Percentiles rank a stretch among this genome's conserved stretches.
Conservation (phyloP, 352 stramenopile species). For the Pythium insidiosum region DNA sequence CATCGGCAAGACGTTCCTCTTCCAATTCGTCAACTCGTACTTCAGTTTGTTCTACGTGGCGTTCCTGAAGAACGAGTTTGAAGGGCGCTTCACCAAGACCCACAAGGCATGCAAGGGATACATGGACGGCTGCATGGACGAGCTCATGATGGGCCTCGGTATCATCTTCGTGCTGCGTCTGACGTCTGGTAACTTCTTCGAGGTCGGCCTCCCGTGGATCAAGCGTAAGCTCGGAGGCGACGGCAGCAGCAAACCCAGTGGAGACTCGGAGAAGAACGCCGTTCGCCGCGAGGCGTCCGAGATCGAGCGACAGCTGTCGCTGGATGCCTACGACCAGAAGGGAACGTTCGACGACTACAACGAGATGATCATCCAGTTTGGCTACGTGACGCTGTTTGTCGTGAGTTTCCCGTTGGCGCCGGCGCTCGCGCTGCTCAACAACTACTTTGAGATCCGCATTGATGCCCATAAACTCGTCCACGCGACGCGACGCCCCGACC, state of each 20-base stretch:
- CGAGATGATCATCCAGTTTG: constrained; percentile 86
- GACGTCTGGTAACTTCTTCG: constrained; percentile 74
- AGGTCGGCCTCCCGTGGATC: constrained; percentile 66
- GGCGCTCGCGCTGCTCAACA: constrained; percentile 84
- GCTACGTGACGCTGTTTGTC: constrained; percentile 93
- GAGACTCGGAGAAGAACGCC: constrained; percentile 27
- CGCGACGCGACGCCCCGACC: constrained; percentile 60
- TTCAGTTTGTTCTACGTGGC: constrained; percentile 77
- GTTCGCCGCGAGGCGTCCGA: constrained; percentile 26
- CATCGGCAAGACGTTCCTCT: constrained; percentile 77
- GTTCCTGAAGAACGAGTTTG: constrained; percentile 66
- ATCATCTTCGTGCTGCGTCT: constrained; percentile 71
- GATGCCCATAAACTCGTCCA: constrained; percentile 83
- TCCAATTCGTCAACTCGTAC: constrained; percentile 85
- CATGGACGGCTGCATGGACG: constrained; percentile 59
- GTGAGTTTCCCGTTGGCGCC: constrained; percentile 89
- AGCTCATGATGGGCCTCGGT: constrained; percentile 62
- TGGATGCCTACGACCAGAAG: constrained; percentile 65
- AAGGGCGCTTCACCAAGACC: constrained; percentile 23
- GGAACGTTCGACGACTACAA: constrained; percentile 84
- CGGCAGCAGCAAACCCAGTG: constrained; percentile 1
- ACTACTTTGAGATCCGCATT: constrained; percentile 90
- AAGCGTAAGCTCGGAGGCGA: constrained; percentile 44
- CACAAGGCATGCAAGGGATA: constrained; percentile 28
- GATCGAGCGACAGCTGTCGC: constrained; percentile 49